phyloP scores from a whole-genome alignment of 352 stramenopile species.

The Pythium diclinum region DNA sequence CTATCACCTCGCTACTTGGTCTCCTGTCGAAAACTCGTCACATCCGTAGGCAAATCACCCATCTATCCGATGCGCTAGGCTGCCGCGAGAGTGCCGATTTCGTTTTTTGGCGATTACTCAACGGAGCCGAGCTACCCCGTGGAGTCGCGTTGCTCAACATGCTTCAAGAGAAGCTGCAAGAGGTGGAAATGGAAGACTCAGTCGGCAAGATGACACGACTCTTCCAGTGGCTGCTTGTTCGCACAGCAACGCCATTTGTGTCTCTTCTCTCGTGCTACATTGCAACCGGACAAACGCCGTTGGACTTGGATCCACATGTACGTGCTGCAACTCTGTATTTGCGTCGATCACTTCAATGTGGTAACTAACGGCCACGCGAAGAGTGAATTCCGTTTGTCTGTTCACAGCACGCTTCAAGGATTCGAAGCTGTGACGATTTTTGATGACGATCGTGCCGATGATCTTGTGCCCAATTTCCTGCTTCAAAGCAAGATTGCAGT shows the following conservation, averaged over 20 bases:
- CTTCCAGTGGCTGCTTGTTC: conserved; percentile 55
- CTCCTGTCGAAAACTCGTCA: conserved; percentile 13
- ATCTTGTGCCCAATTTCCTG: conserved; percentile 18
- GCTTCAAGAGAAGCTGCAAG: conserved; percentile 38
- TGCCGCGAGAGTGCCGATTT: not conserved
- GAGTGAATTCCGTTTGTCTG: conserved; percentile 25
- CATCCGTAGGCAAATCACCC: conserved; percentile 5
- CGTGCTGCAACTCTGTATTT: conserved; percentile 12
- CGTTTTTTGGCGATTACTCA: conserved; percentile 17
- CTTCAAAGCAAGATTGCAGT: not conserved
- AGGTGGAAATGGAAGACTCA: conserved; percentile 37
- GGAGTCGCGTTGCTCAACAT: conserved; percentile 51
- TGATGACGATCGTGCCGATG: not conserved
- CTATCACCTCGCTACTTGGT: conserved; percentile 10
- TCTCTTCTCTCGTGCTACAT: conserved; percentile 49
- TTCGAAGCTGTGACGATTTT: not conserved
- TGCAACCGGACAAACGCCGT: conserved; percentile 36
- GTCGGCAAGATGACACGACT: conserved; percentile 31
- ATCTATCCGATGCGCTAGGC: not conserved
- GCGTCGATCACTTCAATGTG: not conserved
- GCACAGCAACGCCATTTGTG: conserved; percentile 52
- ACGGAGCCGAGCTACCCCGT: conserved; percentile 39
- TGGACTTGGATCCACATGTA: conserved; percentile 57
- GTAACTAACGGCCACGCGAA: conserved; percentile 6
- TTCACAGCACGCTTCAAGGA: conserved; percentile 19